Percentiles rank a stretch among this genome's conserved stretches.
phyloP scores from a whole-genome alignment of 1,284 basidiomycete genomes.

The Pseudozyma sp. region DNA sequence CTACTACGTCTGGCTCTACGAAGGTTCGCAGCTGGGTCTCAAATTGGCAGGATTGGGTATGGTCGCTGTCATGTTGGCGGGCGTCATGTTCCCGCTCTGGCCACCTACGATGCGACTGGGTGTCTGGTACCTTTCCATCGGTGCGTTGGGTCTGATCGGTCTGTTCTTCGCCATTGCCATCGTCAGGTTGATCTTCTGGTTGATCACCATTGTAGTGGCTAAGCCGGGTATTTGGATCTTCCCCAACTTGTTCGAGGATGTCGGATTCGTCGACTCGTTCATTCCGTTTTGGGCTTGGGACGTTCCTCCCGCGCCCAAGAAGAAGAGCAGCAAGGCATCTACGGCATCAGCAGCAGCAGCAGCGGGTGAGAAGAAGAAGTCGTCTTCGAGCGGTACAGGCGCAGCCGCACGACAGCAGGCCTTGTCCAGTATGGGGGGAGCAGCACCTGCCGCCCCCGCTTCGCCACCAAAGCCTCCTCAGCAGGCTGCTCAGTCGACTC shows the following conservation, averaged over 20 bases:
- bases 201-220: slow-evolving; percentile 86
- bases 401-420: slow-evolving; percentile 39
- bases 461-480: slow-evolving; percentile 31
- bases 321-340: slow-evolving; percentile 74
- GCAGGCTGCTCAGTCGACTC: slow-evolving; percentile 23
- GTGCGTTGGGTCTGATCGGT: slow-evolving; percentile 86
- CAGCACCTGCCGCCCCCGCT: slow-evolving; percentile 15
- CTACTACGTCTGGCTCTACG: slow-evolving; percentile 93
- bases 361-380: slow-evolving; percentile 18
- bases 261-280: slow-evolving; percentile 98
- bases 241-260: slow-evolving; percentile 96
- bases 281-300: slow-evolving; percentile 99
- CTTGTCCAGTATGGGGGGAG: slow-evolving; percentile 20
- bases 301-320: slow-evolving; percentile 73
- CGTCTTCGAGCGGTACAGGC: slow-evolving; percentile 4
- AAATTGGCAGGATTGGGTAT: slow-evolving; percentile 91
- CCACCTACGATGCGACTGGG: slow-evolving; percentile 91
- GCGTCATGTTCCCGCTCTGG: slow-evolving; percentile 99
- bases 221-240: slow-evolving; percentile 98
- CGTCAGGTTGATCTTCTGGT: slow-evolving; percentile 91
- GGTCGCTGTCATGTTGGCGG: slow-evolving; percentile 92
- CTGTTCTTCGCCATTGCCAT: slow-evolving; percentile 92
- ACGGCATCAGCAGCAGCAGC: background rate
- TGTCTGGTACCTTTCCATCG: slow-evolving; percentile 94
- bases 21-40: slow-evolving; percentile 90